Conservation (phyloP, 495 filamentous ascomycete species). For the Apiosordaria backusii region DNA sequence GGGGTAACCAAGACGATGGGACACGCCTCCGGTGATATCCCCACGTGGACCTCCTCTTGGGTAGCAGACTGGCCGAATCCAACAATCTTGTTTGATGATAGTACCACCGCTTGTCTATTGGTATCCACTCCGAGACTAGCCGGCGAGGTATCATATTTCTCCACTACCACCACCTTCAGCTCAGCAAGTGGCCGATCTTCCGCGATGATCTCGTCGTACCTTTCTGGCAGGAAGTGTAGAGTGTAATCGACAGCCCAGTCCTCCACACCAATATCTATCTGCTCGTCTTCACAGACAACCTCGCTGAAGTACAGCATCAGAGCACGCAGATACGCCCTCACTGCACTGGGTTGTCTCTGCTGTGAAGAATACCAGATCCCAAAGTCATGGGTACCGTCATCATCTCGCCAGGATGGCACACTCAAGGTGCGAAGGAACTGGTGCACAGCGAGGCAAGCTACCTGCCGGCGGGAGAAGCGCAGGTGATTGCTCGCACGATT, state of each 20-base stretch:
- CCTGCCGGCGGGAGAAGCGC: conserved; percentile 12
- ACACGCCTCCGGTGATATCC: conserved; percentile 26
- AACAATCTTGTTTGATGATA: conserved; percentile 25
- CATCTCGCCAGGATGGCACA: conserved; percentile 16
- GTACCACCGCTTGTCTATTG: conserved; percentile 16
- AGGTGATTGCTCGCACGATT: neutral
- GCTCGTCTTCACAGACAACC: neutral
- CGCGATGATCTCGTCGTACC: neutral
- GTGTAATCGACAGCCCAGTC: conserved; percentile 14
- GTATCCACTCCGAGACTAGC: conserved; percentile 18
- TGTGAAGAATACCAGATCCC: conserved; percentile 24
- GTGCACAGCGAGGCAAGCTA: conserved; percentile 22
- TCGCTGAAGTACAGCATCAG: conserved; percentile 19
- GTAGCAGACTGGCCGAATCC: conserved; percentile 29
- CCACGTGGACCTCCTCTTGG: conserved; percentile 29
- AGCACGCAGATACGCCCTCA: conserved; percentile 19
- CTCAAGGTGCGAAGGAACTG: conserved; percentile 23
- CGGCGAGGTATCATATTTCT: conserved; percentile 11
- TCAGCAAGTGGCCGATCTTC: neutral
- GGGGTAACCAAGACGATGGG: conserved; percentile 28
- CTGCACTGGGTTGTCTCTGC: conserved; percentile 21
- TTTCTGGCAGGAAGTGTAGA: neutral
- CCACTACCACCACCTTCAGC: conserved; percentile 8
- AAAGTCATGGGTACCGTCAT: conserved; percentile 25
- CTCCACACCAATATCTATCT: neutral